These are phyloP conservation scores for Metschnikowia aberdeeniae DNA, from an alignment of 805 yeast species.

Conservation along the genomic window DNA sequence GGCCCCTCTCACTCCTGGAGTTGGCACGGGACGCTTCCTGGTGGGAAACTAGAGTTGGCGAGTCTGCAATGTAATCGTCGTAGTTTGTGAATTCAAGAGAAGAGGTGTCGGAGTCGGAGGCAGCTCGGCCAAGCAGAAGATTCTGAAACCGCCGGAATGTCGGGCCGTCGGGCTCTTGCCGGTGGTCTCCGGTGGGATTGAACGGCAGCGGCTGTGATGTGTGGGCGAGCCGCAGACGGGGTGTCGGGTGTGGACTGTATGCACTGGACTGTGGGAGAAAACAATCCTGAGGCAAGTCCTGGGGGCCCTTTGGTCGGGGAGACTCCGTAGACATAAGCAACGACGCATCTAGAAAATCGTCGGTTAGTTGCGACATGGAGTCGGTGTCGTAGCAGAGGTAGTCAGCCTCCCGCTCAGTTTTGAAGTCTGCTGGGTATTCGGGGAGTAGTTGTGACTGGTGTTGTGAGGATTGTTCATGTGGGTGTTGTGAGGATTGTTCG, in stretches of 20 bases:
- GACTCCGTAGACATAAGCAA: conserved; percentile 18
- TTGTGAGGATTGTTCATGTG: too few species aligned
- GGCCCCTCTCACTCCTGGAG: not conserved
- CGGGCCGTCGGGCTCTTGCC: too few species aligned
- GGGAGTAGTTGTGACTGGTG: too few species aligned
- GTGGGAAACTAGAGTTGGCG: not conserved
- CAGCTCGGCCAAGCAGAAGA: conserved; percentile 15
- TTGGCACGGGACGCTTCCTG: not conserved
- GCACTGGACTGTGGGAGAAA: not conserved
- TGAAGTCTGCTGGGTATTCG: too few species aligned
- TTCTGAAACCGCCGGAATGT: conserved; percentile 13
- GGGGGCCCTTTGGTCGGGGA: conserved; percentile 40
- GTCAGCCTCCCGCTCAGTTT: too few species aligned
- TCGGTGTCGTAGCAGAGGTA: too few species aligned
- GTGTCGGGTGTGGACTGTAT: too few species aligned
- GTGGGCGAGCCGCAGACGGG: too few species aligned
- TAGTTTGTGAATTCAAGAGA: conserved; percentile 2
- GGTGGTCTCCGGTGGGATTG: not conserved
- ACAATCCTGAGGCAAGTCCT: conserved; percentile 34
- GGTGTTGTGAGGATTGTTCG: too few species aligned
- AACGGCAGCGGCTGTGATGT: not conserved
- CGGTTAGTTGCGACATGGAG: not conserved
- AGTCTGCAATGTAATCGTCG: not conserved
- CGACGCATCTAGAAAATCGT: not conserved
- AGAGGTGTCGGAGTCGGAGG: conserved; percentile 4